A percentile compares a stretch with the other conserved stretches of the same genome.
Evolutionary conservation across 352 stramenopile species (phyloP).

Genomic region (Phytophthora tubulina): DNA sequence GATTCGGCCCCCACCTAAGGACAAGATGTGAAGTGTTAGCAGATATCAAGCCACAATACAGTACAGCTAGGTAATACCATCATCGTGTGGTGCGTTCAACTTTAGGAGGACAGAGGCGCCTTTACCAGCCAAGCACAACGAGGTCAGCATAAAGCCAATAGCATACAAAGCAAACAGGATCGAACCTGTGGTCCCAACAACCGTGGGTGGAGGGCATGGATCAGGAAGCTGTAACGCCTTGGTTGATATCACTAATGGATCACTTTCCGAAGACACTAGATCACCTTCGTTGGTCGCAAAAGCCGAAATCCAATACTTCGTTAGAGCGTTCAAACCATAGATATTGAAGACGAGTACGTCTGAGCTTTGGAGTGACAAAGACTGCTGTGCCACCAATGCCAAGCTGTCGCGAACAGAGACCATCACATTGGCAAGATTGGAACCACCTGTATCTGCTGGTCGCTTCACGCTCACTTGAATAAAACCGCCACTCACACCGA

Average conservation of each 20-base stretch:
- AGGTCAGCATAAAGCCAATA: neutral
- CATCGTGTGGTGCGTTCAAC: constrained; percentile 51
- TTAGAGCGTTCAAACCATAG: constrained; percentile 50
- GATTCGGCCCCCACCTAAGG: constrained; percentile 57
- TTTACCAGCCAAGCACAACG: constrained; percentile 13
- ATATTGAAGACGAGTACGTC: constrained; percentile 33
- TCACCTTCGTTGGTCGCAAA: constrained; percentile 41
- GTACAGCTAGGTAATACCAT: constrained; percentile 35
- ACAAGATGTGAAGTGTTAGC: constrained; percentile 6
- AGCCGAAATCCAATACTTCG: constrained; percentile 44
- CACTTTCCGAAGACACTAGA: constrained; percentile 30
- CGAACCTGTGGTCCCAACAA: constrained; percentile 54
- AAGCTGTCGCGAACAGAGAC: constrained; percentile 36
- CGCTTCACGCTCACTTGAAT: constrained; percentile 29
- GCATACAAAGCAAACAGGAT: neutral
- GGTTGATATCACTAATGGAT: constrained; percentile 31
- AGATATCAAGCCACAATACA: neutral
- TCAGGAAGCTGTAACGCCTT: constrained; percentile 39
- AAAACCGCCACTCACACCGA: constrained; percentile 27
- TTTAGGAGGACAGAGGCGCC: constrained; percentile 57
- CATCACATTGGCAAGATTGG: constrained; percentile 33
- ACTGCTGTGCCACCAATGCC: constrained; percentile 6
- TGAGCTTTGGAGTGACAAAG: constrained; percentile 10
- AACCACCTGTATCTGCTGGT: constrained; percentile 53
- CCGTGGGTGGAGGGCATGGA: constrained; percentile 50